These are phyloP conservation scores for Ophiostoma pallidulum DNA, from an alignment of 2,329 filamentous ascomycete genomes.

Conservation along the genomic window DNA sequence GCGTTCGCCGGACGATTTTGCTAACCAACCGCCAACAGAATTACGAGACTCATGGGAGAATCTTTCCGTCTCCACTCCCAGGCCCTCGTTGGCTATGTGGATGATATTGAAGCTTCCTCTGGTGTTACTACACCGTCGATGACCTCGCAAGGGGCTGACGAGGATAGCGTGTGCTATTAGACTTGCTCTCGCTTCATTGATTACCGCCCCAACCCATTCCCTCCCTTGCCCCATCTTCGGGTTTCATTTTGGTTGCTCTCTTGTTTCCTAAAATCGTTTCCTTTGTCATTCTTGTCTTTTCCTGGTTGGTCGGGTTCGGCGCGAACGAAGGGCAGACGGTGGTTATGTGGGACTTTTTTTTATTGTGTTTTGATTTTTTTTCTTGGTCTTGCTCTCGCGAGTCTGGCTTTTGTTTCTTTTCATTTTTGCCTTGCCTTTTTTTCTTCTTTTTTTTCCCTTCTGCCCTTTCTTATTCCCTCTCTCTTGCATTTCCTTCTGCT, in stretches of 20 bases:
- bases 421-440: conserved; percentile 4
- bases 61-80: conserved; percentile 96
- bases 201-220: too few relatives aligned
- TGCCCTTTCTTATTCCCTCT: conserved; percentile 18
- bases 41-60: conserved; percentile 93
- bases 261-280: conserved; percentile 15
- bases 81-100: conserved; percentile 88
- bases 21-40: conserved; percentile 49
- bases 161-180: conserved; percentile 60
- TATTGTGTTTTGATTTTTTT: neutral
- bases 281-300: conserved; percentile 13
- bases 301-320: conserved; percentile 15
- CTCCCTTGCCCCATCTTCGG: too few relatives aligned
- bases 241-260: conserved; percentile 15
- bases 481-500: conserved; percentile 17
- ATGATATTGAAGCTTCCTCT: conserved; percentile 64
- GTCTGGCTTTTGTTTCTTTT: conserved; percentile 2
- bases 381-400: neutral
- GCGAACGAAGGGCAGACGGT: conserved; percentile 13
- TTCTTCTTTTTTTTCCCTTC: conserved; percentile 14
- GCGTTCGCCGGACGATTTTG: neutral
- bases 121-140: conserved; percentile 62
- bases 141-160: conserved; percentile 61
- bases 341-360: conserved; percentile 8
- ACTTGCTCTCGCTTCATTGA: conserved; percentile 24